phyloP scores from a whole-genome alignment of 306 rosid genomes.

The Vigna mungo region DNA sequence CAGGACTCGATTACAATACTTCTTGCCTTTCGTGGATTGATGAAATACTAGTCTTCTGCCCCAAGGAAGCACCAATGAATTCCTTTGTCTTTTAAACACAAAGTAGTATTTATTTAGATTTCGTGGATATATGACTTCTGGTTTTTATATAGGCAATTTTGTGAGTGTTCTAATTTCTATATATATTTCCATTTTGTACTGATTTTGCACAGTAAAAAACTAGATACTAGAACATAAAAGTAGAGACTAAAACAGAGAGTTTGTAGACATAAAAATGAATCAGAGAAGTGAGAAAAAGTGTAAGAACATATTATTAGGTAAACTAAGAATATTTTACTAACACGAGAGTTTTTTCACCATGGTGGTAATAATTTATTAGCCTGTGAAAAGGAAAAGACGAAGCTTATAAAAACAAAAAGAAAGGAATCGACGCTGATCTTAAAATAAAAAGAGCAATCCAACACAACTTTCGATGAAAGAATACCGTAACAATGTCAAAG shows the following conservation, averaged over 20 bases:
- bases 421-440: constrained; percentile 44
- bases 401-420: constrained; percentile 36
- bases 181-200: too few relatives aligned
- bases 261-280: too few relatives aligned
- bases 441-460: constrained; percentile 22
- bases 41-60: not conserved
- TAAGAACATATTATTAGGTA: not conserved
- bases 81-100: too few relatives aligned
- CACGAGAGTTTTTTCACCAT: not conserved
- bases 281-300: too few relatives aligned
- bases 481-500: constrained; percentile 7
- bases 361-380: constrained; percentile 9
- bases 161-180: too few relatives aligned
- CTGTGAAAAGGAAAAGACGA: constrained; percentile 40
- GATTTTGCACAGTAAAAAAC: too few relatives aligned
- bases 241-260: too few relatives aligned
- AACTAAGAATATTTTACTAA: not conserved
- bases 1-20: not conserved
- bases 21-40: not conserved
- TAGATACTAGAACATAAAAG: too few relatives aligned
- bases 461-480: constrained; percentile 46
- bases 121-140: too few relatives aligned
- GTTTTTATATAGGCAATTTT: too few relatives aligned
- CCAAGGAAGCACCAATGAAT: too few relatives aligned
- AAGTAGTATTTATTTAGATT: too few relatives aligned